phyloP scores from a whole-genome alignment of 2,329 filamentous ascomycete species.

The Pseudohalonectria lignicola region DNA sequence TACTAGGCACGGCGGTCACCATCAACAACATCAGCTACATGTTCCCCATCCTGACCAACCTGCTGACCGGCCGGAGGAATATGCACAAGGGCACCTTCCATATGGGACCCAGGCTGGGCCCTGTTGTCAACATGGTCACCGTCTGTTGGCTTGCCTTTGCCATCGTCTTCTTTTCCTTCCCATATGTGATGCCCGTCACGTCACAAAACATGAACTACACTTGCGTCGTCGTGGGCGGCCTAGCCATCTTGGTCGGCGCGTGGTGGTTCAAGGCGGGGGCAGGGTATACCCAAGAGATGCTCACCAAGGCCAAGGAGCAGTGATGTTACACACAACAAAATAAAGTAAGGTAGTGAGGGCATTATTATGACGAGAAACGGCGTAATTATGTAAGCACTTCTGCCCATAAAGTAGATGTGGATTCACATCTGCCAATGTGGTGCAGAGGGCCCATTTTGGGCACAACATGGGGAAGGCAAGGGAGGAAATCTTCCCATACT shows the following conservation, averaged over 20 bases:
- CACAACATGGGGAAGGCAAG: too few species aligned
- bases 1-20: conserved; percentile 23
- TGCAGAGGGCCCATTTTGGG: too few species aligned
- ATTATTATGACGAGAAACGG: too few species aligned
- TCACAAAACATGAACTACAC: conserved; percentile 28
- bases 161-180: conserved; percentile 32
- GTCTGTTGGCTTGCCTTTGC: conserved; percentile 26
- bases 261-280: not conserved
- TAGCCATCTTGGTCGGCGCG: not conserved
- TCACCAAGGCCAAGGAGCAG: not conserved
- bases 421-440: too few species aligned
- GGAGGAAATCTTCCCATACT: too few species aligned
- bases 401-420: too few species aligned
- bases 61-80: conserved; percentile 24
- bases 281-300: conserved; percentile 1
- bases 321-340: too few species aligned
- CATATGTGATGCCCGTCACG: conserved; percentile 13
- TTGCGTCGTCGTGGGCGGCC: conserved; percentile 20
- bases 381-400: too few species aligned
- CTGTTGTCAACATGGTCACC: conserved; percentile 22
- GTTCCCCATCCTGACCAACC: conserved; percentile 31
- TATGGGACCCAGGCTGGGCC: conserved; percentile 19
- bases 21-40: conserved; percentile 34
- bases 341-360: too few species aligned
- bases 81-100: conserved; percentile 27